A percentile compares a stretch with the other conserved stretches of the same genome.
These are phyloP conservation scores for Cephalotrichum gorgonifer DNA, from an alignment of 2,329 filamentous ascomycete species.

Conservation along the genomic window DNA sequence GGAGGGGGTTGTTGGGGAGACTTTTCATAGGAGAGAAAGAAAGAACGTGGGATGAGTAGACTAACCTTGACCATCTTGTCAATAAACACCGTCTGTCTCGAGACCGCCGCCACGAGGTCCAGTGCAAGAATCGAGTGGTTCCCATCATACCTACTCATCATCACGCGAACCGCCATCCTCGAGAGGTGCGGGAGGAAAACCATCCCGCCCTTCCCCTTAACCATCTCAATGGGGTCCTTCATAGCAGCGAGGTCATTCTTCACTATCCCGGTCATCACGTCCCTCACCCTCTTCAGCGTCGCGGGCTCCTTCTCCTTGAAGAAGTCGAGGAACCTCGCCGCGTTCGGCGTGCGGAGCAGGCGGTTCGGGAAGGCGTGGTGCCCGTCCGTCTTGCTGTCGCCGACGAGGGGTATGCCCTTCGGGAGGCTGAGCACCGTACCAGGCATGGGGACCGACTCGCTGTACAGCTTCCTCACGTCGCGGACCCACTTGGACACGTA, in stretches of 20 bases:
- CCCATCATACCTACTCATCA: constrained; percentile 63
- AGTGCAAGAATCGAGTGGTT: constrained; percentile 56
- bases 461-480: constrained; percentile 41
- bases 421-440: constrained; percentile 52
- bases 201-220: constrained; percentile 9
- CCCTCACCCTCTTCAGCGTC: constrained; percentile 40
- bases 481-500: constrained; percentile 50
- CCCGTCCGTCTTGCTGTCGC: not conserved
- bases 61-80: constrained; percentile 58
- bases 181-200: constrained; percentile 14
- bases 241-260: too few relatives aligned
- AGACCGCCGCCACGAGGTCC: constrained; percentile 54
- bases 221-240: not conserved
- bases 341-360: constrained; percentile 37
- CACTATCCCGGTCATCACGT: constrained; percentile 31
- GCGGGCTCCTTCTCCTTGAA: constrained; percentile 20
- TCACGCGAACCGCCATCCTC: constrained; percentile 44
- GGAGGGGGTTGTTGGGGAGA: not conserved
- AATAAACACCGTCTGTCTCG: constrained; percentile 55
- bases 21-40: too few relatives aligned
- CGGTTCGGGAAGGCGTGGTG: constrained; percentile 43
- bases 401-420: constrained; percentile 34
- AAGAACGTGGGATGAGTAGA: not conserved
- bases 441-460: constrained; percentile 45
- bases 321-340: constrained; percentile 28